Conservation (phyloP, 805 yeast species). For the Saccharomycopsis amapae region DNA sequence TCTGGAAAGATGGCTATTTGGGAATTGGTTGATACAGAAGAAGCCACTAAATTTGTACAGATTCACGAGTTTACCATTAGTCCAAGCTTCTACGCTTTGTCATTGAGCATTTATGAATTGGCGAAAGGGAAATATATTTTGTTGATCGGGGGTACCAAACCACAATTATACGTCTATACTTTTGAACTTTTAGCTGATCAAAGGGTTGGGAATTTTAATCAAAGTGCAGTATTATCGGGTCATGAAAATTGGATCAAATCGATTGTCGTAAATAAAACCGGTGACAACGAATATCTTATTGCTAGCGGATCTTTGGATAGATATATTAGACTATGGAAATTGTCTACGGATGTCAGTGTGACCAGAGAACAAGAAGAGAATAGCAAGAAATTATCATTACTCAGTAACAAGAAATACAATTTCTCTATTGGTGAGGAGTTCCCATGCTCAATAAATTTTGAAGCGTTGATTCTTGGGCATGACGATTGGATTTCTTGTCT, state of each 20-base stretch:
- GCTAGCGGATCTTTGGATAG: constrained; percentile 94
- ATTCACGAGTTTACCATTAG: constrained; percentile 27
- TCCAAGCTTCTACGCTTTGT: constrained; percentile 44
- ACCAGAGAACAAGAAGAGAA: constrained; percentile 39
- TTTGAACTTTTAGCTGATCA: constrained; percentile 25
- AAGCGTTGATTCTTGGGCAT: constrained; percentile 94
- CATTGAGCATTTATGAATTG: constrained; percentile 20
- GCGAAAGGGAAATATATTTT: constrained; percentile 35
- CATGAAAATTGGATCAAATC: constrained; percentile 96
- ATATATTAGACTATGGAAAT: constrained; percentile 84
- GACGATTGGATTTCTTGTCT: constrained; percentile 94
- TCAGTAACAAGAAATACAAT: constrained; percentile 68
- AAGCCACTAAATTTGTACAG: constrained; percentile 20
- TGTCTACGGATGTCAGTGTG: constrained; percentile 50
- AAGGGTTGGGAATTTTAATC: constrained; percentile 25
- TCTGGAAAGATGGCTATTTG: constrained; percentile 53
- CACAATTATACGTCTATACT: constrained; percentile 46
- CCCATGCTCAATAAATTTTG: constrained; percentile 62
- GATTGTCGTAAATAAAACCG: constrained; percentile 48
- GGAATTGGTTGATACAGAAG: constrained; percentile 28
- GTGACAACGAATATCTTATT: constrained; percentile 48
- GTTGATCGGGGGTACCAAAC: constrained; percentile 69
- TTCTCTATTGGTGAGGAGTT: constrained; percentile 33
- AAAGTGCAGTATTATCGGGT: constrained; percentile 60
- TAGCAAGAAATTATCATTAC: constrained; percentile 39